Base-by-base conservation (phyloP, 1,284 basidiomycete genomes). In the Meripilus lineatus region DNA sequence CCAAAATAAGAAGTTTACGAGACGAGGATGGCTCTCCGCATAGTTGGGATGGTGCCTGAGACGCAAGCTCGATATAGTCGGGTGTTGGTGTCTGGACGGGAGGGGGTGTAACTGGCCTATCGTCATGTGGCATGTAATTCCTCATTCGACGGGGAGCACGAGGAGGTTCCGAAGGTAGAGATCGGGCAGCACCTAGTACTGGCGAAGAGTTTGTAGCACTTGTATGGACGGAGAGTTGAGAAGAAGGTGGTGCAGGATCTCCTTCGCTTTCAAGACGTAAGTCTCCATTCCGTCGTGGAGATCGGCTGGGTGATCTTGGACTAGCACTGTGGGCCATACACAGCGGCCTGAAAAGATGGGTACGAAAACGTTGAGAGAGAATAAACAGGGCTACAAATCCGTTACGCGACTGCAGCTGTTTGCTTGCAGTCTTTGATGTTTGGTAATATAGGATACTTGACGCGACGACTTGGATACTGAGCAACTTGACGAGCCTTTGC, bases 1-100 rank as follows among this genome's bases (percentile, higher is more conserved):
- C 90, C 6, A 93, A 74, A 3, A 93, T 72, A 39, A 93, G 71
- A 1, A 92, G 75, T 59, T 89, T 89, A 15, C 80, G 73, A 2
- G 71, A 63, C 21, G 69, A 61, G 1, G 52, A 32, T 13, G 10
- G 38, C n/a, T 40, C 38, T 8, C 10, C 8, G n/a, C n/a, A n/a
- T 24, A 76, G 47, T 0, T 50, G 45, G 13, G 47, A 35, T 5
- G 65, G 61, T 1, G 55, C 34, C 20, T 49, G 45, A 10, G 48
- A 32, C 11, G 63, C 41, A 18, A 60, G 40, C 3, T 52, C 46
- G 42, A 66, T 49, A 44, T 68, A 68, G 13, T 37, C 45, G 2
- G 57, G 51, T 1, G 65, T 60, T 2, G 66, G 65, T 13, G 44
- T 30, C 5, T 42, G 54, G 1, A 51, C 47, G 2, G 54, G 57